Conservation (phyloP, 805 yeast genomes). For the Suhomyces prunicola region DNA sequence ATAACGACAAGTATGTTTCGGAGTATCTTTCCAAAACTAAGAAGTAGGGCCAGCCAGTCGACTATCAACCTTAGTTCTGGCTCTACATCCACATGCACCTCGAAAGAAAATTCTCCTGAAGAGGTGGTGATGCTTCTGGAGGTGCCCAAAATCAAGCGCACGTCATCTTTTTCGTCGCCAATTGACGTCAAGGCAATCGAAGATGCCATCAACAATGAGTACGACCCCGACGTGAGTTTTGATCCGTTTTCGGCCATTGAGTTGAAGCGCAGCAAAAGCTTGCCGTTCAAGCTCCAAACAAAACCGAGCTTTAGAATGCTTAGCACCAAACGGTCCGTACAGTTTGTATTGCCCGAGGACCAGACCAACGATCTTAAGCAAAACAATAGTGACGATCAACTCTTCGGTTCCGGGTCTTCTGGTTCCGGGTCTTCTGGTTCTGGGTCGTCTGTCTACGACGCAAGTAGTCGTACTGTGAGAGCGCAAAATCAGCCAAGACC, state of each 20-base stretch:
- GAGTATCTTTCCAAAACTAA: background rate
- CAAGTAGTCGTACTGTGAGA: background rate
- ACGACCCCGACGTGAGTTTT: slow-evolving; percentile 9
- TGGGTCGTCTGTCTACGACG: background rate
- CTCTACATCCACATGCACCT: background rate
- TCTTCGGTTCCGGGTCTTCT: background rate
- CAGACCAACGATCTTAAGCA: too few relatives aligned
- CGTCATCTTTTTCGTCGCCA: slow-evolving; percentile 2
- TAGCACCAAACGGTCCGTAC: slow-evolving; percentile 4
- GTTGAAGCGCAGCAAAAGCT: slow-evolving; percentile 7
- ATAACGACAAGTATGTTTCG: background rate
- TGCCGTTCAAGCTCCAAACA: slow-evolving; percentile 2
- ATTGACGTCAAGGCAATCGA: background rate
- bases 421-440: background rate
- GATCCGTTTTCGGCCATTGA: slow-evolving; percentile 11
- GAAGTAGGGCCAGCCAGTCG: background rate
- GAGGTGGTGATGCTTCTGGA: background rate
- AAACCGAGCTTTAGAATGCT: background rate
- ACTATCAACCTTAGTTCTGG: background rate
- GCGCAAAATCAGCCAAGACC: background rate
- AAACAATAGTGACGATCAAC: background rate
- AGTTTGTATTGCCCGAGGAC: background rate
- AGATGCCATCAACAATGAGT: background rate
- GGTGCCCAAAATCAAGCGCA: slow-evolving; percentile 3
- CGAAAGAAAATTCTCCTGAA: background rate